Base-by-base conservation (phyloP, 352 stramenopile species). In the Phytophthora sojae region DNA sequence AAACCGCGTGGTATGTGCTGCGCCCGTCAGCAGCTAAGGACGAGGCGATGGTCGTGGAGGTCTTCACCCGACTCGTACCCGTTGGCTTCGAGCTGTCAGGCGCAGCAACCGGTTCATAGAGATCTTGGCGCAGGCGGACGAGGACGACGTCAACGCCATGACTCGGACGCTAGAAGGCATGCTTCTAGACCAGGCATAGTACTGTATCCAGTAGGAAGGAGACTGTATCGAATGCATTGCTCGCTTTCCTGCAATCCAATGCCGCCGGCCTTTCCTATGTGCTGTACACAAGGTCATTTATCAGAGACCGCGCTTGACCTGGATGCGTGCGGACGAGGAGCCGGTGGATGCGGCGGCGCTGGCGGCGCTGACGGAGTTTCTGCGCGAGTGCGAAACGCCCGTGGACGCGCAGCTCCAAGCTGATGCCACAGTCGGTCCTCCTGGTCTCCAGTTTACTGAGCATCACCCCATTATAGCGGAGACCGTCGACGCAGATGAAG, bases 1-100 rank as follows among this genome's bases (percentile, higher is more conserved):
- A 88, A 44, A 83, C 72, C 0, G 77, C 70, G 15, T 88, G 80
- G 77, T 76, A 74, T 21, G 44, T 73, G 17, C 15, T 68, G 0
- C 59, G 51, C 8, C 51, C 57, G 4, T 47, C 44, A 35, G 32
- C 6, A 6, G 6, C 14, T 4, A 9, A 51, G 6, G 19, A 58
- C 23, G 49, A 23, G 15, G 15, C 30, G 21, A 58, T 50, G 59
- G 23, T 59, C 7, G 17, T 64, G 45, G 37, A 64, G 29, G 25
- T 19, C 21, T 56, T 45, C n/a, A 57, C 47, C 15, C 44, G 9
- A 3, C 15, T 64, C 1, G n/a, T 64, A 8, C 45, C 57, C 11
- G 29, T 57, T 7, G 57, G 57, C 6, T 64, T 57, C 32, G 45
- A 64, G 26, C 17, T 47, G 39, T 49, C 57, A 21, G 44, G 4